Base-by-base conservation (phyloP, 2,329 filamentous ascomycete genomes). In the Epichloe typhina region DNA sequence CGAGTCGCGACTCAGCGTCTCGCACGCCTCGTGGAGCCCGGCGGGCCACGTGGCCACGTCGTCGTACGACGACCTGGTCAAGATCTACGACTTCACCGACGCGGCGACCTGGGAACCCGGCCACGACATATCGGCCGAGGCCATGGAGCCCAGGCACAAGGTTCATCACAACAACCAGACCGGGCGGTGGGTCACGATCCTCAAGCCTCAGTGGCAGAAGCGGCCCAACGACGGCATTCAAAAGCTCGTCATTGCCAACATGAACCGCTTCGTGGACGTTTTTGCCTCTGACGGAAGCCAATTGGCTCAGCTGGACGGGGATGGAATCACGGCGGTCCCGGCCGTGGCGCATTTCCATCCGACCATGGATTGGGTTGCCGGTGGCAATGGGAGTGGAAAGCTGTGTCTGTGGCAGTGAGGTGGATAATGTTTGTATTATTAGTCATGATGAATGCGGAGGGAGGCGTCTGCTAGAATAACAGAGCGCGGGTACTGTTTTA, bases 211-310 rank as follows among this genome's bases (percentile, higher is more conserved):
- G 59, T 98, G 93, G 93, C 93, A 98, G 65, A 73, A 79, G 35
- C 76, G 79, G 44, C 91, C 93, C 0, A 70, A 76, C 36, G 88
- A 93, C 52, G 83, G 83, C 7, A 81, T 94, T 5, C 84, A 95
- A 55, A 88, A 91, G 54, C 89, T 98, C 59, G 86, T 82, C 23
- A 91, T 98, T 52, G 91, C 88, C 1, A 98, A 97, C 59, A 97
- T 97, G 93, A 95, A 95, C 63, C 81, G 93, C 2, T 97, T 96
- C 59, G 88, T 97, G 1, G 93, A 98, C 62, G 78, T 98, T 0
- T 98, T 86, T 64, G 85, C 84, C 0, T 76, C 82, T 0, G 79
- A 85, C 46, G 93, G 93, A 0, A 83, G 88, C 60, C 91, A 97
- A 64, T 70, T 98, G 4, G 91, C 87, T 0, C 91, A 97, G 65